Conservation (phyloP, 345 rosid species). For the Heritiera fomes region DNA sequence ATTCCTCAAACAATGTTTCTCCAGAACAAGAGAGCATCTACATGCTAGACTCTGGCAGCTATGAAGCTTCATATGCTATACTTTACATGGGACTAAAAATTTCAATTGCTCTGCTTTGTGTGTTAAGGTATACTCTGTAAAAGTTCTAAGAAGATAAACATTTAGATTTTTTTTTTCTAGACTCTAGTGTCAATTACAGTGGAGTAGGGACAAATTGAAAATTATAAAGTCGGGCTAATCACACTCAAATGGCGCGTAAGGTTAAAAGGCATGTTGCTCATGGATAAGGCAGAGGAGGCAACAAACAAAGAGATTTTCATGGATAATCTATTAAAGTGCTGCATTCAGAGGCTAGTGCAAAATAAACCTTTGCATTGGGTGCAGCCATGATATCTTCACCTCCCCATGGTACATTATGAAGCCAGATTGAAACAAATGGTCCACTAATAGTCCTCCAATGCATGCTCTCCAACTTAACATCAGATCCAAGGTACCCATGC, state of each 20-base stretch:
- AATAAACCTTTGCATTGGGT: constrained; percentile 77
- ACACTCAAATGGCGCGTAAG: neutral
- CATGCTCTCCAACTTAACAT: constrained; percentile 41
- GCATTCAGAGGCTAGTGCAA: constrained; percentile 2
- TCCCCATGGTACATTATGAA: constrained; percentile 98
- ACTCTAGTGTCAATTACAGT: neutral
- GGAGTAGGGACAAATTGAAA: neutral
- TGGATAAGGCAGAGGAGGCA: neutral
- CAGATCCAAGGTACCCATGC: constrained; percentile 68
- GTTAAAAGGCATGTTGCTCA: neutral
- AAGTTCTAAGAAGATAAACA: neutral
- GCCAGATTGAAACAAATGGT: constrained; percentile 95
- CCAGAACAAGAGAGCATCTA: no score
- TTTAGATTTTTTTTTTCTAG: neutral
- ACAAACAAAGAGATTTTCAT: neutral
- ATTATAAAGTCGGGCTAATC: neutral
- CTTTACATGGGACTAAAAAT: no score
- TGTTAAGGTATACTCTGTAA: neutral
- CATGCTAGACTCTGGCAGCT: neutral
- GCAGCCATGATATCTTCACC: constrained; percentile 80
- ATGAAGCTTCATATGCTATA: neutral
- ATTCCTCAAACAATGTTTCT: no score
- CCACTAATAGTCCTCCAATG: constrained; percentile 85
- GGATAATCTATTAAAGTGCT: neutral
- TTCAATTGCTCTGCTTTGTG: neutral